These are phyloP conservation scores for Jamesozyma rosinii DNA, from an alignment of 805 yeast genomes.

Conservation along the genomic window DNA sequence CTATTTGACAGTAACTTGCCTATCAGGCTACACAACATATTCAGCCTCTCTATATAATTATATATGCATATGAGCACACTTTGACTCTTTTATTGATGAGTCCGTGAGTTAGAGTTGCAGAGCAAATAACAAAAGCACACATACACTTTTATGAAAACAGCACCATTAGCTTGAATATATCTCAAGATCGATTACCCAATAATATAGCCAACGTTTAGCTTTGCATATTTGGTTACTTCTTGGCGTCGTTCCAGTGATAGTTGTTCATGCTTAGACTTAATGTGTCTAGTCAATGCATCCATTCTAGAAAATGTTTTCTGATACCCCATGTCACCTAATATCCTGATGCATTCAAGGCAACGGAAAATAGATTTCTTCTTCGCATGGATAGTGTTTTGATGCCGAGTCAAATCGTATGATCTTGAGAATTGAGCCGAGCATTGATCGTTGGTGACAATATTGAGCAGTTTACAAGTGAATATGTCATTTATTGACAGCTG, in stretches of 20 bases:
- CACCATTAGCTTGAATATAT: too few species aligned
- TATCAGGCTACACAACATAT: too few species aligned
- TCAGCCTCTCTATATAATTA: too few species aligned
- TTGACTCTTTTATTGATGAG: neutral
- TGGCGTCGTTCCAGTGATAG: slow-evolving; percentile 46
- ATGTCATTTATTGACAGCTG: slow-evolving; percentile 4
- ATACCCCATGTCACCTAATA: slow-evolving; percentile 33
- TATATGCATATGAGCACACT: too few species aligned
- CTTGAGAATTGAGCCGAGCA: slow-evolving; percentile 58
- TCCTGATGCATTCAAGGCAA: slow-evolving; percentile 67
- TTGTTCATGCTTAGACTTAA: slow-evolving; percentile 74
- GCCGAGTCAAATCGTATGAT: slow-evolving; percentile 88
- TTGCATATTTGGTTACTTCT: slow-evolving; percentile 63
- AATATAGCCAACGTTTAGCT: slow-evolving; percentile 58
- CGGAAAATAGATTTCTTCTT: slow-evolving; percentile 71
- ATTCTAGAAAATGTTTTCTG: slow-evolving; percentile 82
- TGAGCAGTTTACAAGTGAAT: slow-evolving; percentile 8
- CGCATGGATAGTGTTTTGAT: slow-evolving; percentile 92
- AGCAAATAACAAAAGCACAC: neutral
- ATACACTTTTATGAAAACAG: too few species aligned
- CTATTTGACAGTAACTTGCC: too few species aligned
- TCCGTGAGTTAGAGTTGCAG: neutral
- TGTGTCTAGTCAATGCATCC: slow-evolving; percentile 89
- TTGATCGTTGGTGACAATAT: slow-evolving; percentile 18
- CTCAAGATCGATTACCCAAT: neutral